A percentile compares a stretch with the other conserved stretches of the same genome.
Evolutionary conservation across 345 rosid genomes (phyloP).

Genomic region (Turnera subulata): DNA sequence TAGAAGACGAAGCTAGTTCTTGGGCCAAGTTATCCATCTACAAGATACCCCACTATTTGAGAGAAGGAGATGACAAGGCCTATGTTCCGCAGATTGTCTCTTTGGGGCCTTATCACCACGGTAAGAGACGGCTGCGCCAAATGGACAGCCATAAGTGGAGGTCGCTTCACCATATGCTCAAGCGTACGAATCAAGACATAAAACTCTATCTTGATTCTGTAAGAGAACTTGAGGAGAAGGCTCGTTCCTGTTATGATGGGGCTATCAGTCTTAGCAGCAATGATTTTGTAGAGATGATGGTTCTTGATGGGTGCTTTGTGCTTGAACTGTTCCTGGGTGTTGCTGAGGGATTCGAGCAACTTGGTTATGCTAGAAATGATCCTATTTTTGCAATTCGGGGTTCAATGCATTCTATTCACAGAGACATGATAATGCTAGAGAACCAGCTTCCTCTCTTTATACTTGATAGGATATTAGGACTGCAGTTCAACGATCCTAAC

Average conservation of each 20-base stretch:
- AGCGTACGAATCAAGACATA: conserved; percentile 53
- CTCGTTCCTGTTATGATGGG: conserved; percentile 71
- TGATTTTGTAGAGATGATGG: conserved; percentile 80
- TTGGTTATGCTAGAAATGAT: conserved; percentile 74
- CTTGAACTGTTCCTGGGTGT: conserved; percentile 76
- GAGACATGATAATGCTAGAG: conserved; percentile 90
- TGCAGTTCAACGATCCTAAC: conserved; percentile 50
- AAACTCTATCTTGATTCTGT: conserved; percentile 51
- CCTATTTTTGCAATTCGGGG: conserved; percentile 85
- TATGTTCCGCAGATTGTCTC: conserved; percentile 75
- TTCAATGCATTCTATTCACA: conserved; percentile 79
- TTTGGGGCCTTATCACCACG: conserved; percentile 80
- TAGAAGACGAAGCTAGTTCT: conserved; percentile 50
- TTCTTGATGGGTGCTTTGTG: conserved; percentile 78
- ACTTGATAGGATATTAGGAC: conserved; percentile 60
- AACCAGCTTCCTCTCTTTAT: conserved; percentile 76
- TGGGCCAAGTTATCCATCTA: conserved; percentile 65
- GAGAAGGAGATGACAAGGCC: conserved; percentile 68
- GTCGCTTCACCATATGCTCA: conserved; percentile 54
- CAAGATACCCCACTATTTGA: conserved; percentile 49
- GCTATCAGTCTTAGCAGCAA: conserved; percentile 48
- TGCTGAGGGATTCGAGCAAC: conserved; percentile 57
- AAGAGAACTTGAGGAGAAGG: conserved; percentile 64
- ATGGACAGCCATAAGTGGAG: conserved; percentile 91
- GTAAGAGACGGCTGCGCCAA: conserved; percentile 56